Conservation (phyloP, 2,329 filamentous ascomycete genomes). For the Claviceps sp. region DNA sequence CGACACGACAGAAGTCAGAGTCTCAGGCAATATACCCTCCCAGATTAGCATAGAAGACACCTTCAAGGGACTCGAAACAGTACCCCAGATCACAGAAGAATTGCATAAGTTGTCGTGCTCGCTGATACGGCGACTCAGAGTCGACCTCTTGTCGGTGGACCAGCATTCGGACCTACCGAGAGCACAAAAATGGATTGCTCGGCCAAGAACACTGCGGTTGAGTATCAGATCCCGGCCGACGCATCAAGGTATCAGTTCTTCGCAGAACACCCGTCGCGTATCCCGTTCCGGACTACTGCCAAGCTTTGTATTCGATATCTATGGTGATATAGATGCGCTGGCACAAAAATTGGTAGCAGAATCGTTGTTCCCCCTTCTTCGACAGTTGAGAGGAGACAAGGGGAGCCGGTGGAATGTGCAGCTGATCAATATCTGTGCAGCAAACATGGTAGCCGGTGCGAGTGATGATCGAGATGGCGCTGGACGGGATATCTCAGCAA, state of each 20-base stretch:
- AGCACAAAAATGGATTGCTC: conserved; percentile 54
- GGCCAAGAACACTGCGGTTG: conserved; percentile 69
- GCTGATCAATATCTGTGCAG: conserved; percentile 74
- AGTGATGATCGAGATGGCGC: conserved; percentile 34
- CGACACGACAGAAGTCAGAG: conserved; percentile 60
- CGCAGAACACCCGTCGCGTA: conserved; percentile 51
- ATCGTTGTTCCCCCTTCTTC: conserved; percentile 56
- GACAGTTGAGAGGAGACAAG: conserved; percentile 55
- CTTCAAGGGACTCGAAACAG: conserved; percentile 56
- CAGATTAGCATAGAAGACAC: conserved; percentile 96
- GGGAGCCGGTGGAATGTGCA: conserved; percentile 62
- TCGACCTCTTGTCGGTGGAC: conserved; percentile 53
- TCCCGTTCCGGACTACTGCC: conserved; percentile 67
- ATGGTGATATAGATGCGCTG: conserved; percentile 42
- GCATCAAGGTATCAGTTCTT: conserved; percentile 26
- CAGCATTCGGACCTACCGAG: conserved; percentile 19
- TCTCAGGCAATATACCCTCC: conserved; percentile 57
- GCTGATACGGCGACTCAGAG: conserved; percentile 64
- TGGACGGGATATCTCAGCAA: conserved; percentile 67
- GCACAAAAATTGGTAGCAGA: conserved; percentile 59
- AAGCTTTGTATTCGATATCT: conserved; percentile 55
- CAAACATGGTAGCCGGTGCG: conserved; percentile 60
- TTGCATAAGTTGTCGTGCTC: conserved; percentile 55
- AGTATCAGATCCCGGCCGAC: conserved; percentile 51
- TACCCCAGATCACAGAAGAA: conserved; percentile 52